Conservation (phyloP, 176 grass and related monocot genomes). For the Zoysia japonica region DNA sequence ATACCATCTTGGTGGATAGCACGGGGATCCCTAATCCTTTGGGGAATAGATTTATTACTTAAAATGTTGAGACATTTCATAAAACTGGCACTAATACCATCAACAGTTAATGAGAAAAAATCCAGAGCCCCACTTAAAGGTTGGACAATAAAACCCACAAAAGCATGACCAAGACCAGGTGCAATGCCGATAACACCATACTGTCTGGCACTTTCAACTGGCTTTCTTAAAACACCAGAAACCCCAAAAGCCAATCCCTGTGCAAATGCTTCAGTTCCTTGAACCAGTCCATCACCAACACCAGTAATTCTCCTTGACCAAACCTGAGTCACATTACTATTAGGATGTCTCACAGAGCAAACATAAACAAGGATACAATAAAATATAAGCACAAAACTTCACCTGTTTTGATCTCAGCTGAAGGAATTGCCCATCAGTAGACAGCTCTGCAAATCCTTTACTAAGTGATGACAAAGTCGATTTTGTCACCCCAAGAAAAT, state of each 20-base stretch:
- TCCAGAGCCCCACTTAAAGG: constrained; percentile 90
- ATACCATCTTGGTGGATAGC: constrained; percentile 78
- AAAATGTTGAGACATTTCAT: constrained; percentile 82
- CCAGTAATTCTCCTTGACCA: constrained; percentile 87
- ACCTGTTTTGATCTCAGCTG: constrained; percentile 94
- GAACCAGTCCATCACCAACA: constrained; percentile 88
- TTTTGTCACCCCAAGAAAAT: constrained; percentile 96
- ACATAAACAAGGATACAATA: constrained; percentile 39
- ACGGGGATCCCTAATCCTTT: constrained; percentile 80
- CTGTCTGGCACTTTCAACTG: constrained; percentile 86
- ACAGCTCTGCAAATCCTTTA: constrained; percentile 98
- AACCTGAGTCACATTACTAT: constrained; percentile 51
- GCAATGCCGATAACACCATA: constrained; percentile 87
- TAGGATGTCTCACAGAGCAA: constrained; percentile 18
- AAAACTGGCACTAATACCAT: constrained; percentile 92
- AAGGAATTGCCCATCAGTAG: constrained; percentile 93
- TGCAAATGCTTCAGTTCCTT: constrained; percentile 94
- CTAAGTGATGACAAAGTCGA: constrained; percentile 93
- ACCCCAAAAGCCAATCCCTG: constrained; percentile 97
- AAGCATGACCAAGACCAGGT: constrained; percentile 84
- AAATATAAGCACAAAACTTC: constrained; percentile 27
- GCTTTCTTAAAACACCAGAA: constrained; percentile 94
- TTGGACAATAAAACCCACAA: constrained; percentile 92
- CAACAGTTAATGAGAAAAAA: constrained; percentile 85
- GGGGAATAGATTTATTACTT: constrained; percentile 71